Conservation (phyloP, 2,329 filamentous ascomycete species). For the Geoglossum cookeanum region DNA sequence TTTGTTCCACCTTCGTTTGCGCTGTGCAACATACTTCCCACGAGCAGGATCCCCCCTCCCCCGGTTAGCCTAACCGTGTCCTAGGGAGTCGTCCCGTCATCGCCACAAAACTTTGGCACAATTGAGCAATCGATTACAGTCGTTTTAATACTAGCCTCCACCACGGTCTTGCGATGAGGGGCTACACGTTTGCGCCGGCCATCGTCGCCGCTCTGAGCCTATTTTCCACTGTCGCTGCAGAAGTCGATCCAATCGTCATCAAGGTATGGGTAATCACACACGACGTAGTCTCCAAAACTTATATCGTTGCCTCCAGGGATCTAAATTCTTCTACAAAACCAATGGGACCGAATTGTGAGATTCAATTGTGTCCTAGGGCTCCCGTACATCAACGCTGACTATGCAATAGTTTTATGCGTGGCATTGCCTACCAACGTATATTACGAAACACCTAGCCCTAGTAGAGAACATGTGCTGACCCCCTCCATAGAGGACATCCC, state of each 20-base stretch:
- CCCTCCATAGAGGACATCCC: slow-evolving; percentile 2
- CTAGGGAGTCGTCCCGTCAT: slow-evolving; percentile 7
- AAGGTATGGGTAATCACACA: slow-evolving; percentile 14
- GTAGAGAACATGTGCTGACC: neutral
- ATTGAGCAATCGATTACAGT: neutral
- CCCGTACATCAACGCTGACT: slow-evolving; percentile 3
- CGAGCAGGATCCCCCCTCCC: too few species aligned
- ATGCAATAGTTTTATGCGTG: slow-evolving; percentile 53
- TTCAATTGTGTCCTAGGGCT: slow-evolving; percentile 8
- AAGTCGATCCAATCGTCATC: slow-evolving; percentile 35
- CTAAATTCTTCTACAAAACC: slow-evolving; percentile 79
- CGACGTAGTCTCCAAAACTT: neutral
- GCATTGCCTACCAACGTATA: slow-evolving; percentile 74
- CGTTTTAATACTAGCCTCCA: neutral
- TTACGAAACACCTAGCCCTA: slow-evolving; percentile 8
- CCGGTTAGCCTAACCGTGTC: slow-evolving; percentile 11
- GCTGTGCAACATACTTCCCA: too few species aligned
- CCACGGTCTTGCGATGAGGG: slow-evolving; percentile 31
- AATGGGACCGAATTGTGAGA: slow-evolving; percentile 55
- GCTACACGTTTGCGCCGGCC: slow-evolving; percentile 23
- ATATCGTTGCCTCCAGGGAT: slow-evolving; percentile 29
- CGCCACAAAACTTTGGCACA: neutral
- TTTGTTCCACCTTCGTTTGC: slow-evolving; percentile 4
- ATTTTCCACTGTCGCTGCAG: slow-evolving; percentile 30
- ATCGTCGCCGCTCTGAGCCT: slow-evolving; percentile 32